These are phyloP conservation scores for Gossypium laxum DNA, from an alignment of 441 rosid genomes.

Conservation along the genomic window DNA sequence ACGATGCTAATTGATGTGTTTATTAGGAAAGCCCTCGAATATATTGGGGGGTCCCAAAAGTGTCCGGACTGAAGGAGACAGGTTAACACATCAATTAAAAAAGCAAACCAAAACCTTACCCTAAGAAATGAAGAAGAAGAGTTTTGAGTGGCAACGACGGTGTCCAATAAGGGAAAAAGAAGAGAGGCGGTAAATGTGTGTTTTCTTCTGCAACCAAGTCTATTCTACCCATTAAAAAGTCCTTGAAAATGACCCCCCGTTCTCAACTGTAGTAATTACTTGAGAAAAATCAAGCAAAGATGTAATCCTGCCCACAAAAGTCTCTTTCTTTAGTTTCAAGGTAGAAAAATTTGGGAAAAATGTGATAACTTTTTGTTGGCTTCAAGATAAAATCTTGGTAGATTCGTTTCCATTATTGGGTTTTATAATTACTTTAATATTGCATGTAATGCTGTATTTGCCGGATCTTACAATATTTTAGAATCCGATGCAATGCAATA, in stretches of 20 bases:
- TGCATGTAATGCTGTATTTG: constrained; percentile 13
- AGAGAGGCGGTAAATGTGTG: neutral
- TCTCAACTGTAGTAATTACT: constrained; percentile 15
- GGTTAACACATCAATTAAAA: constrained; percentile 10
- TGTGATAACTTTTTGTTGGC: constrained; percentile 17
- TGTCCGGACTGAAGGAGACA: constrained; percentile 35
- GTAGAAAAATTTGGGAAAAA: constrained; percentile 15
- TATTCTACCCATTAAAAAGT: constrained; percentile 19
- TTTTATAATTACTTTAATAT: neutral
- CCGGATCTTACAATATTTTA: constrained; percentile 23
- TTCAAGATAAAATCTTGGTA: constrained; percentile 9
- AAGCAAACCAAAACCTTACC: constrained; percentile 3
- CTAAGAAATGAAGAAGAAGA: neutral
- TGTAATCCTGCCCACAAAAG: constrained; percentile 32
- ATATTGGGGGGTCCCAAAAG: constrained; percentile 16
- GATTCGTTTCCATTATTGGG: constrained; percentile 21
- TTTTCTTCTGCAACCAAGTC: constrained; percentile 9
- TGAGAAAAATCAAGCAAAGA: constrained; percentile 17
- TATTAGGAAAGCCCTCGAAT: constrained; percentile 2
- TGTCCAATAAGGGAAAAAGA: neutral
- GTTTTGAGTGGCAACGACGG: constrained; percentile 5
- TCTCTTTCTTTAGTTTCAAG: constrained; percentile 34
- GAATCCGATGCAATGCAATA: constrained; percentile 27
- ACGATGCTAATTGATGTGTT: neutral
- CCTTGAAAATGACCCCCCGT: constrained; percentile 32